phyloP scores from a whole-genome alignment of 2,329 filamentous ascomycete species.

The Verticillium tricorpus region DNA sequence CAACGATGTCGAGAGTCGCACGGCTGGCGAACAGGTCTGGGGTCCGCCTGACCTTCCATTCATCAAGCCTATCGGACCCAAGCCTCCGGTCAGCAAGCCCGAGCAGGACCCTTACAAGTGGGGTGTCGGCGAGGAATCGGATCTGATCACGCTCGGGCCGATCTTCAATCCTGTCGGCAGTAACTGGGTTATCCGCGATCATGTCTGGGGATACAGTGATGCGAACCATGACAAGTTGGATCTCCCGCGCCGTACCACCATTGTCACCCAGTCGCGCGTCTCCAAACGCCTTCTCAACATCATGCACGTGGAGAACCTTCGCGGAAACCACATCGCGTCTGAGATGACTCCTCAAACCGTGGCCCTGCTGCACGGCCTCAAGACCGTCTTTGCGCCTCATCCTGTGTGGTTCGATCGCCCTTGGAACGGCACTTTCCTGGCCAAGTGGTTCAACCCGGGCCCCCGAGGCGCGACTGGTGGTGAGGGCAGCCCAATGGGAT shows the following conservation, averaged over 20 bases:
- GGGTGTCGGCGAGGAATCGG: conserved; percentile 73
- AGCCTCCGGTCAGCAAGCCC: conserved; percentile 54
- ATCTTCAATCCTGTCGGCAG: conserved; percentile 72
- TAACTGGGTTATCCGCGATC: conserved; percentile 66
- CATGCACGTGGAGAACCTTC: conserved; percentile 73
- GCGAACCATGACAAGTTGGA: conserved; percentile 41
- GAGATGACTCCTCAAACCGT: conserved; percentile 76
- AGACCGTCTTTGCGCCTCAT: conserved; percentile 73
- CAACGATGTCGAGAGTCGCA: conserved; percentile 51
- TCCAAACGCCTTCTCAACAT: conserved; percentile 67
- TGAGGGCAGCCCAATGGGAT: conserved; percentile 52
- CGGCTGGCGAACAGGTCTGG: conserved; percentile 59
- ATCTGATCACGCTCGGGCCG: conserved; percentile 71
- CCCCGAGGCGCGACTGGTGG: conserved; percentile 49
- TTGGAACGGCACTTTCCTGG: conserved; percentile 53
- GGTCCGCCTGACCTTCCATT: conserved; percentile 57
- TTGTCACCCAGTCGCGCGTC: conserved; percentile 70
- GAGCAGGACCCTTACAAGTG: conserved; percentile 66
- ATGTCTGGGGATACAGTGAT: conserved; percentile 63
- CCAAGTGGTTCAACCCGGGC: conserved; percentile 57
- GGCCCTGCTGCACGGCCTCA: conserved; percentile 71
- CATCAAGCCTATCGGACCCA: conserved; percentile 57
- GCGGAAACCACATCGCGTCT: conserved; percentile 70
- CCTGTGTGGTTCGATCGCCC: conserved; percentile 75
- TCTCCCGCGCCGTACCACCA: conserved; percentile 69